Base-by-base conservation (phyloP, 2,329 filamentous ascomycete genomes). In the Uncinocarpus reesii region DNA sequence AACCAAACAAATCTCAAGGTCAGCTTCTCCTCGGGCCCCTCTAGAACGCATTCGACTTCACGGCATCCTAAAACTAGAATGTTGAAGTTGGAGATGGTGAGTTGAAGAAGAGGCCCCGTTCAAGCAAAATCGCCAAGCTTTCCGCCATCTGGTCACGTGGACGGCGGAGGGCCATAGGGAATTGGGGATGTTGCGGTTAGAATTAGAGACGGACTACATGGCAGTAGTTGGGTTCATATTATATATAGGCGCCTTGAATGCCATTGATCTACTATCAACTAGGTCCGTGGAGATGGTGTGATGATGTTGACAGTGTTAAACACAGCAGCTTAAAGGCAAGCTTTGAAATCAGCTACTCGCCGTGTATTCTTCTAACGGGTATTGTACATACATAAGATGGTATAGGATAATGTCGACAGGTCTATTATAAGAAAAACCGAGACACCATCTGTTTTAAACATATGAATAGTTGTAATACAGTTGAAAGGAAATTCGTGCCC, bases 401-500 rank as follows among this genome's bases (percentile, higher is more conserved):
- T 15, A 31, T 42, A 15, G 32, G 15, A 23, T 28, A 32, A 32
- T n/a, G 8, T 24, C 16, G 16, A 18, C 29, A 43, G 18, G 20
- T 23, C 41, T 42, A 20, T 11, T 34, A 13, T 18, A 11, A 28
- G 5, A 28, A 24, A 41, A 23, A 24, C 6, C n/a, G n/a, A 41
- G 24, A 13, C 21, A 41, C n/a, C n/a, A 10, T 8, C 29, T 43
- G 20, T 34, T 11, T 34, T 34, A 32, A 34, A 43, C 7, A 35
- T 34, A 23, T 41, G 29, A 23, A 28, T n/a, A 41, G 28, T 23
- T 24, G 28, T 15, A 11, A 34, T 2, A 32, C 15, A 31, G 16
- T 23, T 11, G 13, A 42, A 43, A 43, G 41, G 41, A 43, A 43
- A 43, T 34, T 43, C 41, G 41, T 43, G 41, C 41, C 41, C 29